These are phyloP conservation scores for Alternaria postmessia DNA, from an alignment of 2,329 filamentous ascomycete genomes.

Conservation along the genomic window DNA sequence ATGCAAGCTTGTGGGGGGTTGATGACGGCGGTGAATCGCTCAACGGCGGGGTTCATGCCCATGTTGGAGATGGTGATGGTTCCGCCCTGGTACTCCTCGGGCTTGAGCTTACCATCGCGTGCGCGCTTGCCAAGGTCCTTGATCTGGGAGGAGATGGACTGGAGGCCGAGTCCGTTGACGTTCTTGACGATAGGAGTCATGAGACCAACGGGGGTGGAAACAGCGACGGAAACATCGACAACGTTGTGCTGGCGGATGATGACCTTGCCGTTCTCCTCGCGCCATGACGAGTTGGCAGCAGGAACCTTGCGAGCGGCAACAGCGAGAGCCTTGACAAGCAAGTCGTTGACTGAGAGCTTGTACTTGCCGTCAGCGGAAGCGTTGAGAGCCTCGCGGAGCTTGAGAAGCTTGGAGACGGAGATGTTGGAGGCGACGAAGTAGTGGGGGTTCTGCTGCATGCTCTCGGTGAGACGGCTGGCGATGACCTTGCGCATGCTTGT, in stretches of 20 bases:
- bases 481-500: slow-evolving; percentile 98
- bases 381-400: slow-evolving; percentile 94
- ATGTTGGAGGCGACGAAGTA: slow-evolving; percentile 94
- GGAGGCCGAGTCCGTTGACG: slow-evolving; percentile 85
- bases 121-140: slow-evolving; percentile 98
- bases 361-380: slow-evolving; percentile 87
- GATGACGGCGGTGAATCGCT: slow-evolving; percentile 98
- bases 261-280: slow-evolving; percentile 74
- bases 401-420: slow-evolving; percentile 93
- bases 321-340: slow-evolving; percentile 95
- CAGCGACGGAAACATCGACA: slow-evolving; percentile 94
- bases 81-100: slow-evolving; percentile 98
- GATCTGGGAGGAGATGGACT: slow-evolving; percentile 85
- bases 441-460: slow-evolving; percentile 92
- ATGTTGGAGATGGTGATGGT: slow-evolving; percentile 99
- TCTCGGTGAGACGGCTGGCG: slow-evolving; percentile 87
- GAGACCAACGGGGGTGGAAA: slow-evolving; percentile 89
- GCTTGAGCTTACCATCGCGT: slow-evolving; percentile 97
- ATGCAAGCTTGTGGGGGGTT: slow-evolving; percentile 98
- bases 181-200: slow-evolving; percentile 97
- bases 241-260: slow-evolving; percentile 92
- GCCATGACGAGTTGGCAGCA: slow-evolving; percentile 94
- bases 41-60: slow-evolving; percentile 98
- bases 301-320: slow-evolving; percentile 92
- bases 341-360: slow-evolving; percentile 99